Evolutionary conservation across 176 grass and related monocot genomes (phyloP).

Genomic region (Ananas comosus): DNA sequence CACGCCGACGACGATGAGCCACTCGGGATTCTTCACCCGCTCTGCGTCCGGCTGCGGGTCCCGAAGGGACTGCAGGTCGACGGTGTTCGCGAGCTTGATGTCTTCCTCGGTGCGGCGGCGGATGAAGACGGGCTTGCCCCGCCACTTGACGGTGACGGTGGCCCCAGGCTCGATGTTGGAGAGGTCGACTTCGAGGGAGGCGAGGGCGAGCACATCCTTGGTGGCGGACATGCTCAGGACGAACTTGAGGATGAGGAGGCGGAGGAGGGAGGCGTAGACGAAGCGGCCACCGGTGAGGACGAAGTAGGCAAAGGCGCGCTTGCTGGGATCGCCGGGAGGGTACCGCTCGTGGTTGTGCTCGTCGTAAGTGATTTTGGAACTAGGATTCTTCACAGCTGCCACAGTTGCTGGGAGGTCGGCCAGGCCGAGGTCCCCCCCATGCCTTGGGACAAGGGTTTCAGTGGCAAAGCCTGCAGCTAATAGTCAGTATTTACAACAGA

Average conservation of each 20-base stretch:
- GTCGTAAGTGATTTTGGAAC: slow-evolving; percentile 62
- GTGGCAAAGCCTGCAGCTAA: slow-evolving; percentile 48
- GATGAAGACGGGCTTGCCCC: slow-evolving; percentile 89
- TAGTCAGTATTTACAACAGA: slow-evolving; percentile 5
- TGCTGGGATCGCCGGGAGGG: slow-evolving; percentile 66
- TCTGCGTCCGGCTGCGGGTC: slow-evolving; percentile 65
- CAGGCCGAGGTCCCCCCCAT: slow-evolving; percentile 35
- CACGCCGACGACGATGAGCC: slow-evolving; percentile 77
- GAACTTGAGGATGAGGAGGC: slow-evolving; percentile 71
- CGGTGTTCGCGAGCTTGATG: slow-evolving; percentile 72
- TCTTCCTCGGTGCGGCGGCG: slow-evolving; percentile 80
- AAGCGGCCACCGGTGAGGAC: slow-evolving; percentile 83
- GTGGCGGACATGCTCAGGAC: slow-evolving; percentile 89
- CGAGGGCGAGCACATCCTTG: slow-evolving; percentile 82
- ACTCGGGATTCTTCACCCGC: slow-evolving; percentile 76
- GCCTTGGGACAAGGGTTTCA: slow-evolving; percentile 65
- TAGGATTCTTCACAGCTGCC: slow-evolving; percentile 64
- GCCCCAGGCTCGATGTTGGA: slow-evolving; percentile 75
- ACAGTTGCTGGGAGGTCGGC: slow-evolving; percentile 50
- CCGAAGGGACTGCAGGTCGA: slow-evolving; percentile 54
- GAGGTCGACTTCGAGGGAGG: slow-evolving; percentile 73
- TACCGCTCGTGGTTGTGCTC: slow-evolving; percentile 69
- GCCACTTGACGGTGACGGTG: slow-evolving; percentile 89
- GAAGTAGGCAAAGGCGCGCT: slow-evolving; percentile 89
- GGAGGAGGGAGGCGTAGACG: slow-evolving; percentile 70